Base-by-base conservation (phyloP, 164 flowering plant genomes). In the Stephania yunnanensis region DNA sequence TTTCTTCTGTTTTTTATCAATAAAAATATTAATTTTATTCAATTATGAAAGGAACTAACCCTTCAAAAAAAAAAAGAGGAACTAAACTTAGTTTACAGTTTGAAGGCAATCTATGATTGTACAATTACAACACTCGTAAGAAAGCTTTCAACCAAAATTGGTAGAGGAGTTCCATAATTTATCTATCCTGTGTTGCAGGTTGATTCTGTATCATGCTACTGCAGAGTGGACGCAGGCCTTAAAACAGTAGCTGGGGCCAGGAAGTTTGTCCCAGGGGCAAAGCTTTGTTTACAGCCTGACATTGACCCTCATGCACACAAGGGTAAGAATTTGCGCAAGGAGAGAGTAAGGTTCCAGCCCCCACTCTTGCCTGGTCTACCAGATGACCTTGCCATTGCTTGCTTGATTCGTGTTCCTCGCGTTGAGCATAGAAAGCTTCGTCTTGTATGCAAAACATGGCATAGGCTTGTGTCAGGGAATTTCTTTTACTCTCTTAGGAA, bases 361-460 rank as follows among this genome's bases (percentile, higher is more conserved):
- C 98, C 98, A 8, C 94, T 95, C 71, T 80, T 95, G 44, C 97
- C 98, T 53, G 97, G 97, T 68, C 93, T 95, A 68, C 98, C 97
- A 46, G 97, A 95, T 83, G 98, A 95, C 85, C 97, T 95, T 78
- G 98, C 97, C 20, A 88, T 95, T 78, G 97, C 95, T 73, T 95
- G 98, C 82, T 85, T 95, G 58, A 87, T 92, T 15, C 87, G 98
- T 55, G 98, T 95, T 69, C 97, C 98, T 19, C 92, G 97, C 25
- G 89, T 86, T 52, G 98, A 95, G 77, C 98, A 95, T 78, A 81
- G 88, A 69, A 92, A 92, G 81, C 88, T 95, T 63, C 93, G 98
- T 64, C 78, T 95, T 53, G 98, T 95, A 63, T 92, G 97, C 86
- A 94, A 91, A 86, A 87, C 95, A 84, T 95, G 98, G 98, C 85